A percentile compares a stretch with the other conserved stretches of the same genome.
phyloP scores from a whole-genome alignment of 2,329 filamentous ascomycete species.

The Passalora sequoiae region DNA sequence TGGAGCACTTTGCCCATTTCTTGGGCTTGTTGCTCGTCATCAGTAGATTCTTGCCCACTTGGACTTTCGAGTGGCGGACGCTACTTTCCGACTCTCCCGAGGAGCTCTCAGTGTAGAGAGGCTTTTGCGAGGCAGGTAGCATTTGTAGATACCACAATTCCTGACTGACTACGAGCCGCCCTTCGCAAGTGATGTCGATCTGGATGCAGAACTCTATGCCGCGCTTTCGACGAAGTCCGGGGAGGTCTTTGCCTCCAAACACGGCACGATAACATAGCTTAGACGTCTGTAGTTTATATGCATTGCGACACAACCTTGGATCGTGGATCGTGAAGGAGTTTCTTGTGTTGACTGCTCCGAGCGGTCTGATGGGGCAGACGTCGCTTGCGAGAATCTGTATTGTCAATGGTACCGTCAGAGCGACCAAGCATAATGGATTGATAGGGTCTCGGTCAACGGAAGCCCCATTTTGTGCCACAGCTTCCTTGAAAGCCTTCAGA shows the following conservation, averaged over 20 bases:
- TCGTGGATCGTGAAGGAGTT: slow-evolving; percentile 13
- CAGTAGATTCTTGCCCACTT: neutral
- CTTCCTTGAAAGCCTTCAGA: neutral
- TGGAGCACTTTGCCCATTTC: slow-evolving; percentile 16
- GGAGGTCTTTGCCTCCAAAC: slow-evolving; percentile 11
- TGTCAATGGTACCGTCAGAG: slow-evolving; percentile 13
- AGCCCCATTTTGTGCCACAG: neutral
- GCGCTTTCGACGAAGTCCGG: slow-evolving; percentile 14
- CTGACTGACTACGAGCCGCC: slow-evolving; percentile 6
- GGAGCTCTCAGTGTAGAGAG: slow-evolving; percentile 1
- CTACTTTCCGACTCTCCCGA: neutral
- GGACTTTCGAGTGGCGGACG: no score
- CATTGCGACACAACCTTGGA: slow-evolving; percentile 7
- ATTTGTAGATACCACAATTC: slow-evolving; percentile 16
- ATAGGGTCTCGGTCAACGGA: neutral
- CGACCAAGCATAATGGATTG: slow-evolving; percentile 9
- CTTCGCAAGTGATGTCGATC: slow-evolving; percentile 7
- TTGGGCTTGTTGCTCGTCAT: slow-evolving; percentile 7
- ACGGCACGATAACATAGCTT: slow-evolving; percentile 9
- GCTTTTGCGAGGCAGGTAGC: slow-evolving; percentile 5
- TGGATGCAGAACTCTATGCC: slow-evolving; percentile 18
- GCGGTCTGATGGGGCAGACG: slow-evolving; percentile 15
- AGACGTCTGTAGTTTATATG: neutral
- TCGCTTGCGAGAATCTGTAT: slow-evolving; percentile 12
- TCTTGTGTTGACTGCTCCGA: slow-evolving; percentile 19